Conservation (phyloP, 495 filamentous ascomycete genomes). For the Aspergillus haitiensis region DNA sequence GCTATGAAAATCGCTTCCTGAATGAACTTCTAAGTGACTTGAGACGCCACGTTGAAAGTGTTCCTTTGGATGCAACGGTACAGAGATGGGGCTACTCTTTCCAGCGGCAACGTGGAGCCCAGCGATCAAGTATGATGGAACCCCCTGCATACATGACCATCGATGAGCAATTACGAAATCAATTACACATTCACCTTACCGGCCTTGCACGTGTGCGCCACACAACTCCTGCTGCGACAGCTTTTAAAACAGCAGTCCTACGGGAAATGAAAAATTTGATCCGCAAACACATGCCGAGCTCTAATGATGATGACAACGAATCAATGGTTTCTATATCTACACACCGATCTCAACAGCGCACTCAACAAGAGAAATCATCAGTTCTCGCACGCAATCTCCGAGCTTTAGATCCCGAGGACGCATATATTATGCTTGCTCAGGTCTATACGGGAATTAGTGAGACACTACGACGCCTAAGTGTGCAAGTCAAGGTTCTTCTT, state of each 20-base stretch:
- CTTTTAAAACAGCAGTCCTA: constrained; percentile 83
- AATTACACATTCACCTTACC: constrained; percentile 65
- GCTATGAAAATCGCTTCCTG: constrained; percentile 80
- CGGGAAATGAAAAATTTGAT: constrained; percentile 88
- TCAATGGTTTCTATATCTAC: constrained; percentile 88
- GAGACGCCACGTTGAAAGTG: constrained; percentile 74
- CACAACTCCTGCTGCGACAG: constrained; percentile 73
- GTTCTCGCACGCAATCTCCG: constrained; percentile 90
- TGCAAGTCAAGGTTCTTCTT: constrained; percentile 92
- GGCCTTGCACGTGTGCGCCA: constrained; percentile 79
- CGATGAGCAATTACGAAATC: constrained; percentile 64
- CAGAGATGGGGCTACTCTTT: constrained; percentile 71
- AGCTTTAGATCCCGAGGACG: constrained; percentile 76
- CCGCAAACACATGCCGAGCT: constrained; percentile 80
- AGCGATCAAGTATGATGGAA: constrained; percentile 62
- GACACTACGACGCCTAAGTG: constrained; percentile 76
- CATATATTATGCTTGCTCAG: constrained; percentile 78
- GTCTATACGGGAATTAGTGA: constrained; percentile 89
- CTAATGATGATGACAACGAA: constrained; percentile 89
- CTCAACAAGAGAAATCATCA: constrained; percentile 84
- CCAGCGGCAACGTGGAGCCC: constrained; percentile 62
- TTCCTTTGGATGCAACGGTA: constrained; percentile 70
- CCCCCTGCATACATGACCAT: constrained; percentile 74
- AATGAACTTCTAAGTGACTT: constrained; percentile 76
- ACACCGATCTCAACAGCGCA: constrained; percentile 65